phyloP scores from a whole-genome alignment of 331 rosid species.

The Acacia pycnantha region DNA sequence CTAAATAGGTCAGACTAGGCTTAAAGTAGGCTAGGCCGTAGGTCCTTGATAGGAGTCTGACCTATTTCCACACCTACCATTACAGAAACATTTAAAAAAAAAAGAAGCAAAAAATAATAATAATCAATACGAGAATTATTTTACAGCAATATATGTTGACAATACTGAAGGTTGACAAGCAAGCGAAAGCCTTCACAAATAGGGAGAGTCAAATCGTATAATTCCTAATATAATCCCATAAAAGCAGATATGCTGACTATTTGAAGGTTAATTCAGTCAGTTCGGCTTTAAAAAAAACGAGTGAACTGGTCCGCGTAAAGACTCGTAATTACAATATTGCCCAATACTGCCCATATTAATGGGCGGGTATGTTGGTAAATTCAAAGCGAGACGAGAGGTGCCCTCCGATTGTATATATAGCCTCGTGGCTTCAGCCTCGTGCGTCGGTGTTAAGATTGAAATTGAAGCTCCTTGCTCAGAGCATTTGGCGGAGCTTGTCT shows the following conservation, averaged over 20 bases:
- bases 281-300: neutral
- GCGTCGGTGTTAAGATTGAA: neutral
- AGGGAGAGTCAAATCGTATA: constrained; percentile 17
- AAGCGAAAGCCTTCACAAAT: neutral
- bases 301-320: constrained; percentile 30
- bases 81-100: neutral
- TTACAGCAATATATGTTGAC: neutral
- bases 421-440: neutral
- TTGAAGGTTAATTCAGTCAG: constrained; percentile 14
- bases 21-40: too few species aligned
- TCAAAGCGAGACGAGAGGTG: neutral
- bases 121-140: neutral
- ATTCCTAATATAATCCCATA: neutral
- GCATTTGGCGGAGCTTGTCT: neutral
- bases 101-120: neutral
- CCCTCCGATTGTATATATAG: constrained; percentile 29
- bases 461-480: neutral
- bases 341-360: neutral
- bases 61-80: too few species aligned
- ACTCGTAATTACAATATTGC: neutral
- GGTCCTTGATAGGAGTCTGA: too few species aligned
- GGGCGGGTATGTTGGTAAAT: neutral
- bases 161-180: neutral
- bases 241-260: neutral
- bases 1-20: too few species aligned